phyloP scores from a whole-genome alignment of 306 rosid genomes.

The Begonia fuchsioides region DNA sequence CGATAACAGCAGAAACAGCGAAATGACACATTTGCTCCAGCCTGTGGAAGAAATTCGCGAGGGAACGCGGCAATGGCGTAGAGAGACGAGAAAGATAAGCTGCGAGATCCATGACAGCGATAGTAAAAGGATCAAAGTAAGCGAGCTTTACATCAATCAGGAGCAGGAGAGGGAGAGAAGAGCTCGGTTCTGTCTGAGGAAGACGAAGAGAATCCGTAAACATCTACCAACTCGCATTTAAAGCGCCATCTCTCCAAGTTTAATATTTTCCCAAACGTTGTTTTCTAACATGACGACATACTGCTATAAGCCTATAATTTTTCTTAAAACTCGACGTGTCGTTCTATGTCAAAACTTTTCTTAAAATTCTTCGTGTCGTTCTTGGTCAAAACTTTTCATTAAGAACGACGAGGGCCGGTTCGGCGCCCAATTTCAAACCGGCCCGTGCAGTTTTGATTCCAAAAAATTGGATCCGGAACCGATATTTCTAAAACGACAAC shows the following conservation, averaged over 20 bases:
- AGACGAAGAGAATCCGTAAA: not conserved
- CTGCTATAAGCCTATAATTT: too few species aligned
- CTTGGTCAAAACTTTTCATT: too few species aligned
- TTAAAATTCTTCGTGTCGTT: too few species aligned
- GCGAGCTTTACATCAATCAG: not conserved
- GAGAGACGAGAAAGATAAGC: conserved; percentile 45
- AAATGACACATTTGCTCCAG: conserved; percentile 40
- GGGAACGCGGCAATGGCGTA: conserved; percentile 19
- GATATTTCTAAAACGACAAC: too few species aligned
- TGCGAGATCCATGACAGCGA: conserved; percentile 45
- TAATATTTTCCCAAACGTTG: too few species aligned
- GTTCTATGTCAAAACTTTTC: too few species aligned
- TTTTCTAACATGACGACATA: not conserved
- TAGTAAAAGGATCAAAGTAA: conserved; percentile 9
- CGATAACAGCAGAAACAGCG: conserved; percentile 64
- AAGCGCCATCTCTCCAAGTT: conserved; percentile 17
- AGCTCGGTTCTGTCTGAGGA: conserved; percentile 2
- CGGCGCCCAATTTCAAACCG: too few species aligned
- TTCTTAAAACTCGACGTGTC: too few species aligned
- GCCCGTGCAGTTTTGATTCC: too few species aligned
- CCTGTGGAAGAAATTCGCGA: conserved; percentile 50
- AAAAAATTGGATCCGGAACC: too few species aligned
- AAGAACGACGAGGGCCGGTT: too few species aligned
- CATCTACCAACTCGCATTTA: conserved; percentile 88
- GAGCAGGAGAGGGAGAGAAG: conserved; percentile 15